Percentiles rank a stretch among this genome's conserved stretches.
Conservation (phyloP, 2,329 filamentous ascomycete species). For the Verticillium nubilum region DNA sequence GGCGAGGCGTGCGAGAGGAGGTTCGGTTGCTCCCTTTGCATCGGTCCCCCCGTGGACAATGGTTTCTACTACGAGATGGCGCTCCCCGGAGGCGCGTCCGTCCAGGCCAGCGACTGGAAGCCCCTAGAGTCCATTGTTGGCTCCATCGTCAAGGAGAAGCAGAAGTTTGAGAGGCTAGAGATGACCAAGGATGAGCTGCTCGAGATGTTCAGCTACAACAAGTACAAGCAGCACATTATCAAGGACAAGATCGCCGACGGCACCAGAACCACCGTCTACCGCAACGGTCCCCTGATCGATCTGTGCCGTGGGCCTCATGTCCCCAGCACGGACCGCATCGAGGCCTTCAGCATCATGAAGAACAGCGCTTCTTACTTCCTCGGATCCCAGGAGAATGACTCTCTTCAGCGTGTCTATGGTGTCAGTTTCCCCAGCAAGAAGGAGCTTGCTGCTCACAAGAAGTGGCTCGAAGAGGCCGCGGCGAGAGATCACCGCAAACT, state of each 20-base stretch:
- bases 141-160: slow-evolving; percentile 92
- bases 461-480: slow-evolving; percentile 94
- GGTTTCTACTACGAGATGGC: slow-evolving; percentile 95
- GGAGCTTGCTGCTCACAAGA: slow-evolving; percentile 84
- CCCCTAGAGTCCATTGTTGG: slow-evolving; percentile 74
- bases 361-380: slow-evolving; percentile 77
- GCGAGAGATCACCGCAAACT: slow-evolving; percentile 95
- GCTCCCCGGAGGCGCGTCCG: slow-evolving; percentile 35
- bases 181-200: slow-evolving; percentile 87
- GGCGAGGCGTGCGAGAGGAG: slow-evolving; percentile 88
- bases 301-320: slow-evolving; percentile 93
- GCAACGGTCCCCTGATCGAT: slow-evolving; percentile 90
- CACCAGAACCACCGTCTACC: slow-evolving; percentile 88
- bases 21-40: slow-evolving; percentile 88
- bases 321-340: slow-evolving; percentile 75
- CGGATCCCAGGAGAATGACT: slow-evolving; percentile 89
- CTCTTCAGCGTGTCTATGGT: slow-evolving; percentile 92
- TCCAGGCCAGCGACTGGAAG: slow-evolving; percentile 76
- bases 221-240: slow-evolving; percentile 98
- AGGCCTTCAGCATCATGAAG: slow-evolving; percentile 92
- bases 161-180: slow-evolving; percentile 84
- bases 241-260: slow-evolving; percentile 85
- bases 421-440: slow-evolving; percentile 97
- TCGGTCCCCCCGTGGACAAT: slow-evolving; percentile 85
- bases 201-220: slow-evolving; percentile 79